Evolutionary conservation across 192 early-diverging fungal genomes (phyloP).

Genomic region (Geranomyces michiganensis): DNA sequence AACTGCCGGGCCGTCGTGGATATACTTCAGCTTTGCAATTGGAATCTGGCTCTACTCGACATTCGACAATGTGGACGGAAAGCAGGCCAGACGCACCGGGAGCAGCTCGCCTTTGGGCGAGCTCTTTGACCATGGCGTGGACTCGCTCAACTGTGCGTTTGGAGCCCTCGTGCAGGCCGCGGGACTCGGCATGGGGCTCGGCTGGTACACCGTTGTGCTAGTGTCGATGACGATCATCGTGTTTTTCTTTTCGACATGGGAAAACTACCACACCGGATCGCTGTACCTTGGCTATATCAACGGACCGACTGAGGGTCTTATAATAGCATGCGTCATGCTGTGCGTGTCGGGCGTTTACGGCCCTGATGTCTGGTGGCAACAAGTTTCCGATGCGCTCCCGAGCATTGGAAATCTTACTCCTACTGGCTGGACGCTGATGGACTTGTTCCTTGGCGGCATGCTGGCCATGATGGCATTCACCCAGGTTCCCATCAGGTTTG

Average conservation of each 20-base stretch:
- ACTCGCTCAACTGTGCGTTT: slow-evolving; percentile 66
- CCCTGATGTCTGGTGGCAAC: slow-evolving; percentile 42
- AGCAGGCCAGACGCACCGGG: slow-evolving; percentile 92
- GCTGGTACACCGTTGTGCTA: slow-evolving; percentile 57
- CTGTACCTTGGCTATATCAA: slow-evolving; percentile 84
- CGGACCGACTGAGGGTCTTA: slow-evolving; percentile 87
- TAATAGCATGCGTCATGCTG: slow-evolving; percentile 65
- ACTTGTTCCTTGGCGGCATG: slow-evolving; percentile 43
- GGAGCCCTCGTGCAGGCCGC: slow-evolving; percentile 65
- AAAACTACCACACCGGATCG: slow-evolving; percentile 89
- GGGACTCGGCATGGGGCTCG: slow-evolving; percentile 67
- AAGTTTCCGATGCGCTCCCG: slow-evolving; percentile 36
- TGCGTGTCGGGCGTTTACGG: slow-evolving; percentile 70
- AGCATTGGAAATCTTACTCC: slow-evolving; percentile 46
- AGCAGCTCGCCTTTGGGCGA: slow-evolving; percentile 89
- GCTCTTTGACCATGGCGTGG: slow-evolving; percentile 90
- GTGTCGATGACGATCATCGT: slow-evolving; percentile 55
- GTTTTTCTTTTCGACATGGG: slow-evolving; percentile 93
- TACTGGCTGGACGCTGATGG: slow-evolving; percentile 39
- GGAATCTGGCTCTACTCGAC: slow-evolving; percentile 89
- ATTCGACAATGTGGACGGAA: slow-evolving; percentile 93
- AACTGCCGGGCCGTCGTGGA: slow-evolving; percentile 76
- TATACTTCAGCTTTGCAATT: slow-evolving; percentile 75
- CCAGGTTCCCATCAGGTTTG: slow-evolving; percentile 58
- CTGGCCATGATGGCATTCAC: slow-evolving; percentile 49